Percentiles rank a stretch among this genome's conserved stretches.
These are phyloP conservation scores for Dittrichia graveolens DNA, from an alignment of 129 eudicot genomes.

Conservation along the genomic window DNA sequence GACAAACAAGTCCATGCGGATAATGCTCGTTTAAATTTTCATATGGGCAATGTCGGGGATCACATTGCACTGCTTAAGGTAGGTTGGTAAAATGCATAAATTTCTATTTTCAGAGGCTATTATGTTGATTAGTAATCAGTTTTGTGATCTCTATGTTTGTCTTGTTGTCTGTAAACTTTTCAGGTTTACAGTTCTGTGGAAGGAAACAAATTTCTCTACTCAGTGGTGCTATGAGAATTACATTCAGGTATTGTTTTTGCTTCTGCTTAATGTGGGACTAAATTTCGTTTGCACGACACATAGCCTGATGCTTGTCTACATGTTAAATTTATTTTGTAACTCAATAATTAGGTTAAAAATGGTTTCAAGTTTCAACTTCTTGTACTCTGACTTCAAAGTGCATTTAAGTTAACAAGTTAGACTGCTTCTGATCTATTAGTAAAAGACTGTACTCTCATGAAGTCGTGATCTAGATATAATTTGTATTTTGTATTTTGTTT, in stretches of 20 bases:
- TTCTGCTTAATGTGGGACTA: too few relatives aligned
- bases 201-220: constrained; percentile 86
- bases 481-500: too few relatives aligned
- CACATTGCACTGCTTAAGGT: constrained; percentile 96
- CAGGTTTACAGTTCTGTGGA: constrained; percentile 97
- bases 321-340: too few relatives aligned
- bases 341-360: too few relatives aligned
- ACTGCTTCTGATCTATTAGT: too few relatives aligned
- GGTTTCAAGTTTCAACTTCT: too few relatives aligned
- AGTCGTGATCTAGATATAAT: too few relatives aligned
- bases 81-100: not conserved
- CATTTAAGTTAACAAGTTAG: too few relatives aligned
- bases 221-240: constrained; percentile 99
- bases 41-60: constrained; percentile 96
- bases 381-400: too few relatives aligned
- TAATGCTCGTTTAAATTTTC: constrained; percentile 89
- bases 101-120: not conserved
- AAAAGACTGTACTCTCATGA: too few relatives aligned
- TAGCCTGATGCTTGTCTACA: too few relatives aligned
- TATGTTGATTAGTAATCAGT: not conserved
- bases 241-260: constrained; percentile 42
- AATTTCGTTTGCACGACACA: too few relatives aligned
- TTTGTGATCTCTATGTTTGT: not conserved
- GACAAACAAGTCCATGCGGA: constrained; percentile 99
- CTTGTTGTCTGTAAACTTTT: constrained; percentile 15